A percentile compares a stretch with the other conserved stretches of the same genome.
Conservation (phyloP, 805 yeast species). For the Ogataea corticis region DNA sequence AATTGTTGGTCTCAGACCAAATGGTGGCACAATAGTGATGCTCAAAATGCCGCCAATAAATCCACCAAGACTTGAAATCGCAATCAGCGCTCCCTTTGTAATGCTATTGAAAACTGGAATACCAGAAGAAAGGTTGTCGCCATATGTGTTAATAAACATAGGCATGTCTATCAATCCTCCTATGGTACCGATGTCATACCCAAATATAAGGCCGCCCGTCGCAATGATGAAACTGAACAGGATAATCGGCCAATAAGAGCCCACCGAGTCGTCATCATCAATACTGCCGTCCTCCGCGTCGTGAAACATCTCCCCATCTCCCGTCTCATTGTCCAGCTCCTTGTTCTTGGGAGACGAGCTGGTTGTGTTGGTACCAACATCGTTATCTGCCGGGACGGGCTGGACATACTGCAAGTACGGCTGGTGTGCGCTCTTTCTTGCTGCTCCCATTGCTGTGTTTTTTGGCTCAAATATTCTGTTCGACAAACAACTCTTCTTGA, state of each 20-base stretch:
- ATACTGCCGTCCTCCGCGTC: constrained; percentile 6
- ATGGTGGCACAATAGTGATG: constrained; percentile 21
- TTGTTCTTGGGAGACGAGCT: background rate
- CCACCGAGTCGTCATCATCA: constrained; percentile 15
- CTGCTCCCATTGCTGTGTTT: background rate
- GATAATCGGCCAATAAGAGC: constrained; percentile 24
- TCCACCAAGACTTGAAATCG: constrained; percentile 34
- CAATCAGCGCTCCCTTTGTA: constrained; percentile 33
- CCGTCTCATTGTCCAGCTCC: background rate
- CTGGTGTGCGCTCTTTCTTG: background rate
- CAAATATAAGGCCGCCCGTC: constrained; percentile 36
- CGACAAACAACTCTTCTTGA: no score
- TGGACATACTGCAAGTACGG: constrained; percentile 1
- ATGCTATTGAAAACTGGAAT: constrained; percentile 19
- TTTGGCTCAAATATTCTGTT: background rate
- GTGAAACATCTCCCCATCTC: constrained; percentile 1
- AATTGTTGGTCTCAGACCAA: constrained; percentile 30
- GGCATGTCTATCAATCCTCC: constrained; percentile 37
- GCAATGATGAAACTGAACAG: constrained; percentile 29
- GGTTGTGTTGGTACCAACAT: background rate
- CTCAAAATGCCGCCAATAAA: constrained; percentile 34
- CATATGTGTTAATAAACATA: constrained; percentile 26
- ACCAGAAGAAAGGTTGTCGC: constrained; percentile 16
- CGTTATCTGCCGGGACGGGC: background rate
- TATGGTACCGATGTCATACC: constrained; percentile 39